Evolutionary conservation across 257 asterid species (phyloP).

Genomic region (Ehretia macrophylla): DNA sequence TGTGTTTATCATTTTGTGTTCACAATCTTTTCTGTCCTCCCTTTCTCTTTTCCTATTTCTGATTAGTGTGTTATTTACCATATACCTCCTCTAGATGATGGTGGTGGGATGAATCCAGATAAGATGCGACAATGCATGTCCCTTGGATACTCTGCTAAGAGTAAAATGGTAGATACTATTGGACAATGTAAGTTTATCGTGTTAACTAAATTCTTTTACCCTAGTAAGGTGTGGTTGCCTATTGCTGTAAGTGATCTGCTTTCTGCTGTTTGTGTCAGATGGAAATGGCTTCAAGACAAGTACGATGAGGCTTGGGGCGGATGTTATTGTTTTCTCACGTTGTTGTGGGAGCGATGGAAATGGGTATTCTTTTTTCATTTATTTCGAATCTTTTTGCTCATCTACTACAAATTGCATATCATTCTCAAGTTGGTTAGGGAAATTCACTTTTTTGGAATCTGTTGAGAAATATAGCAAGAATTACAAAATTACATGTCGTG

Average conservation of each 20-base stretch:
- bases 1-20: too few species aligned
- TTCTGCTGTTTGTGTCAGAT: constrained; percentile 44
- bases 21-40: too few species aligned
- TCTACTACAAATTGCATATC: background rate
- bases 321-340: constrained; percentile 93
- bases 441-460: background rate
- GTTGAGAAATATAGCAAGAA: too few species aligned
- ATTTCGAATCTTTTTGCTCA: background rate
- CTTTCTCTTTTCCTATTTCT: too few species aligned
- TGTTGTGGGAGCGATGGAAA: constrained; percentile 48
- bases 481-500: too few species aligned
- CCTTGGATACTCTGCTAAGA: constrained; percentile 89
- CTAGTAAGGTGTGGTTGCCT: constrained; percentile 3
- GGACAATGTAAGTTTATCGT: constrained; percentile 74
- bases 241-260: constrained; percentile 3
- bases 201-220: background rate
- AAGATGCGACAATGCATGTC: constrained; percentile 97
- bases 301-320: constrained; percentile 99
- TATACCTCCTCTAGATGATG: constrained; percentile 49
- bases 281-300: constrained; percentile 99
- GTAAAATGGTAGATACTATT: constrained; percentile 74
- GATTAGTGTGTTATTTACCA: background rate
- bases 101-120: constrained; percentile 96
- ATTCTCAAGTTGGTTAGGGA: background rate
- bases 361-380: constrained; percentile 43